phyloP scores from a whole-genome alignment of 257 asterid species.

The Jacaranda copaia region DNA sequence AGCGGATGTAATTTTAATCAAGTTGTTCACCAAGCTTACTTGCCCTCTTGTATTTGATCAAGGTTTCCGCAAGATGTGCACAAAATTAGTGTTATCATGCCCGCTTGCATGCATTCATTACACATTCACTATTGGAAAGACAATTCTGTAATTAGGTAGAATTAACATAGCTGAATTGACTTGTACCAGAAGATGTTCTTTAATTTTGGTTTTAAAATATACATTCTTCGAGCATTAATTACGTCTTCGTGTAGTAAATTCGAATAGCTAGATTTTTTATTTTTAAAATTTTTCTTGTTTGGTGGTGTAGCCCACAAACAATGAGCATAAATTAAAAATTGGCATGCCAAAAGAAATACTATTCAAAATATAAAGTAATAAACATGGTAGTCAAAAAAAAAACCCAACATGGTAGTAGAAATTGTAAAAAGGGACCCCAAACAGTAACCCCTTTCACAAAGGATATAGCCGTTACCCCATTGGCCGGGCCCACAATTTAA shows the following conservation, averaged over 20 bases:
- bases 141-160: no score
- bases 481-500: slow-evolving; percentile 16
- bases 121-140: no score
- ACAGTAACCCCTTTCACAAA: background rate
- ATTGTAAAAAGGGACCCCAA: background rate
- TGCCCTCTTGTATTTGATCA: background rate
- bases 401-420: background rate
- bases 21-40: background rate
- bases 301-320: background rate
- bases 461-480: slow-evolving; percentile 39
- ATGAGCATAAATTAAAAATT: background rate
- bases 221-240: background rate
- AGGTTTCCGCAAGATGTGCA: background rate
- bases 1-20: slow-evolving; percentile 12
- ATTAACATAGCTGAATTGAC: background rate
- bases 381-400: background rate
- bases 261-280: no score
- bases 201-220: background rate
- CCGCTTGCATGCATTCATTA: background rate
- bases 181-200: background rate
- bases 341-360: background rate
- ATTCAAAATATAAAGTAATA: background rate
- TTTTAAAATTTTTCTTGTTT: background rate
- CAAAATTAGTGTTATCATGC: no score
- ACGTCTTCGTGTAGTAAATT: background rate